These are phyloP conservation scores for Blastomyces percursus DNA, from an alignment of 2,329 filamentous ascomycete species.

Conservation along the genomic window DNA sequence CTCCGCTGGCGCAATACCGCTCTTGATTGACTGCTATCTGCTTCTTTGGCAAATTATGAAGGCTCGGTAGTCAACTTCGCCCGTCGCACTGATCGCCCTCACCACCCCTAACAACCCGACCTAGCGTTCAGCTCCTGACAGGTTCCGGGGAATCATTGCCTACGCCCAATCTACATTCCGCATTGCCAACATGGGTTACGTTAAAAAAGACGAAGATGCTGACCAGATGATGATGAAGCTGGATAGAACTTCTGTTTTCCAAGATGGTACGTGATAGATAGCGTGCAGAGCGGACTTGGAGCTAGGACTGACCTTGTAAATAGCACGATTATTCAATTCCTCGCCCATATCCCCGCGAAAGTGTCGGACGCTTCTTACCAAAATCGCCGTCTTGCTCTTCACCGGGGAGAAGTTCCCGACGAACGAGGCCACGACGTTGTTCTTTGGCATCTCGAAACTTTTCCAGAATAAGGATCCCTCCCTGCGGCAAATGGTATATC, in stretches of 20 bases:
- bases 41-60: conserved; percentile 20
- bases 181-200: conserved; percentile 64
- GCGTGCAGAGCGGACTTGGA: conserved; percentile 14
- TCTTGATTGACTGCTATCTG: neutral
- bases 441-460: conserved; percentile 97
- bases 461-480: conserved; percentile 99
- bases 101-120: neutral
- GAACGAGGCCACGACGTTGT: conserved; percentile 93
- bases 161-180: conserved; percentile 14
- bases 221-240: conserved; percentile 91
- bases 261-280: conserved; percentile 62
- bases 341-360: conserved; percentile 92
- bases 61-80: conserved; percentile 19
- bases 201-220: conserved; percentile 98
- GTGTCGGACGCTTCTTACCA: conserved; percentile 95
- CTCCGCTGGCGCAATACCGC: neutral
- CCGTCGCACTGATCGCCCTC: neutral
- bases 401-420: conserved; percentile 95
- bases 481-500: conserved; percentile 95
- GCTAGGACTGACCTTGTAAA: conserved; percentile 4
- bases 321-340: conserved; percentile 94
- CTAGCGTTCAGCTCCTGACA: neutral
- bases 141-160: conserved; percentile 1
- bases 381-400: conserved; percentile 91
- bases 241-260: conserved; percentile 94